phyloP scores from a whole-genome alignment of 106 monocot species.

The Hemerocallis citrina region DNA sequence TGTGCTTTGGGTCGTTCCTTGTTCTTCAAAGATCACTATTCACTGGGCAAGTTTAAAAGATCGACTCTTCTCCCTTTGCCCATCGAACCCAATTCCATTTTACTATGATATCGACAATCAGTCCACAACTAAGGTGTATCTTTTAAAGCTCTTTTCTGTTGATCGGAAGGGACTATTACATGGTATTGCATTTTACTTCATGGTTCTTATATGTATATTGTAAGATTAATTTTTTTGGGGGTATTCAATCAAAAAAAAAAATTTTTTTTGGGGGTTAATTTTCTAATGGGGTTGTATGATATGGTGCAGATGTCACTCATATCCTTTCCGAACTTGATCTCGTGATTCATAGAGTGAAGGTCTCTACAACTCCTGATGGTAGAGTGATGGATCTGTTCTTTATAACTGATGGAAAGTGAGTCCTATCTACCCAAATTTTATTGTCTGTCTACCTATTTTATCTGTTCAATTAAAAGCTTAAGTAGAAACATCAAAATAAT shows the following conservation, averaged over 20 bases:
- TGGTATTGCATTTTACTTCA: slow-evolving; percentile 30
- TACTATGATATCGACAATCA: slow-evolving; percentile 24
- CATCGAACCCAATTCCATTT: slow-evolving; percentile 29
- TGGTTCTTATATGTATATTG: neutral
- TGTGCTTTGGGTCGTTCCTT: slow-evolving; percentile 62
- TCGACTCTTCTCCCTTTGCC: slow-evolving; percentile 52
- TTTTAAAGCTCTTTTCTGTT: slow-evolving; percentile 50
- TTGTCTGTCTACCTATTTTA: too few species aligned
- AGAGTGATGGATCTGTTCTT: slow-evolving; percentile 86
- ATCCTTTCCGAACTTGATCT: slow-evolving; percentile 77
- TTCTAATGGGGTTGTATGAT: neutral
- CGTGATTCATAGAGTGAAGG: slow-evolving; percentile 86
- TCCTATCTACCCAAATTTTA: too few species aligned
- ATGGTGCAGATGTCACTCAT: slow-evolving; percentile 64
- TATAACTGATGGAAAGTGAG: slow-evolving; percentile 84
- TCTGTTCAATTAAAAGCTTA: too few species aligned
- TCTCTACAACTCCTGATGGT: slow-evolving; percentile 91
- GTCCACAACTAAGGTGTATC: slow-evolving; percentile 32
- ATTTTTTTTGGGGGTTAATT: too few species aligned
- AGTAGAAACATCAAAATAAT: too few species aligned
- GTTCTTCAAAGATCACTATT: slow-evolving; percentile 33
- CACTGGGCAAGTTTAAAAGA: slow-evolving; percentile 49
- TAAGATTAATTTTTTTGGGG: too few species aligned
- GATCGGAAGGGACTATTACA: slow-evolving; percentile 65
- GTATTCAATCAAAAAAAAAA: too few species aligned